Percentiles rank a stretch among this genome's conserved stretches.
Conservation (phyloP, 2,329 filamentous ascomycete genomes). For the Fonsecaea erecta region DNA sequence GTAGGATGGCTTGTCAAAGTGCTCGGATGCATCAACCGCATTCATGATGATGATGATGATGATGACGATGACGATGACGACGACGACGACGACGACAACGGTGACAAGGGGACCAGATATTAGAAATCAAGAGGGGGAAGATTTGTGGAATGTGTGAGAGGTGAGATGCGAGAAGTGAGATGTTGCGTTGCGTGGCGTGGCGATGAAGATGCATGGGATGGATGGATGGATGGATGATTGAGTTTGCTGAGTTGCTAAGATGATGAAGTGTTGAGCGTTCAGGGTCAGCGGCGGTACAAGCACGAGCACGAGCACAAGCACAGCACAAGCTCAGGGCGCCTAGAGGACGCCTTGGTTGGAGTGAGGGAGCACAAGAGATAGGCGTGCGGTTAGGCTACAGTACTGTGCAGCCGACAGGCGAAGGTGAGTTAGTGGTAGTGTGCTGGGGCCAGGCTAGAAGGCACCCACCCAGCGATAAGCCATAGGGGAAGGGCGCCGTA, state of each 20-base stretch:
- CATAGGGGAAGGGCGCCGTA: not conserved
- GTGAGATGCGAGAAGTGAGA: not conserved
- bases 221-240: too few species aligned
- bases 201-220: too few species aligned
- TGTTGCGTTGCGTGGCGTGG: too few species aligned
- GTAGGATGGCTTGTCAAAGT: slow-evolving; percentile 55
- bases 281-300: too few species aligned
- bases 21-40: slow-evolving; percentile 65
- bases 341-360: not conserved
- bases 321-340: not conserved
- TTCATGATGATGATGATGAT: slow-evolving; percentile 61
- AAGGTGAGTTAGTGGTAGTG: not conserved
- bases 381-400: not conserved
- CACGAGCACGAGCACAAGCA: slow-evolving; percentile 1
- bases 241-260: too few species aligned
- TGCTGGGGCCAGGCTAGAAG: too few species aligned
- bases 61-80: slow-evolving; percentile 8
- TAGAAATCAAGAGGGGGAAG: not conserved
- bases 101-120: slow-evolving; percentile 3
- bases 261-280: too few species aligned
- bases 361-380: not conserved
- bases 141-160: slow-evolving; percentile 4
- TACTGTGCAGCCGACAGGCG: too few species aligned
- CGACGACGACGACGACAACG: not conserved
- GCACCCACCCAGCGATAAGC: not conserved